Base-by-base conservation (phyloP, 2,329 filamentous ascomycete species). In the Fusarium acutatum region DNA sequence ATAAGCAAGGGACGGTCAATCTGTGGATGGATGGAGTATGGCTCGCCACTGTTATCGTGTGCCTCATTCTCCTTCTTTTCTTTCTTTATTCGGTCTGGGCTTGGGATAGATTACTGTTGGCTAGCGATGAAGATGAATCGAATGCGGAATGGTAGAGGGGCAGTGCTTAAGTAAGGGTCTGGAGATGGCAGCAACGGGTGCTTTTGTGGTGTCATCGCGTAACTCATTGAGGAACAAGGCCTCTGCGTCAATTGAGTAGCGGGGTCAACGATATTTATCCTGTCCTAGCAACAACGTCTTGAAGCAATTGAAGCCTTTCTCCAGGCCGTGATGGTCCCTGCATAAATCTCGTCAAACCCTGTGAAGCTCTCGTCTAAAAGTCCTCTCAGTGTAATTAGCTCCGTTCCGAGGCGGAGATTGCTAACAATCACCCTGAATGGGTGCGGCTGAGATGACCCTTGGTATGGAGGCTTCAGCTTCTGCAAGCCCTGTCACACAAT, bases 261-360 rank as follows among this genome's bases (percentile, higher is more conserved):
- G 24, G 7, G 12, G 13, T 50, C 11, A 6, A n/a, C 5, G 15
- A 7, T 13, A 37, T 37, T 53, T 37, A 53, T 53, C 32, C 7
- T 22, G 4, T 17, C 14, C 18, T 3, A 2, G 7, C 3, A 26
- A 22, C 20, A 12, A n/a, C 10, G 5, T 2, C 5, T 8, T 26
- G 34, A 22, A 13, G 34, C 24, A 53, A 53, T 26, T 28, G 50
- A 18, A 28, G 3, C 17, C 22, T 7, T 10, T 9, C 28, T 6
- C 22, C 32, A 28, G 0, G 3, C 5, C 22, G 7, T 1, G 22
- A 50, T 34, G 17, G 47, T 22, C 24, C 32, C 14, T 28, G 34
- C 34, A 53, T 0, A 22, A n/a, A 28, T 10, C 34, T 13, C 32
- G 26, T 13, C 17, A 24, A 34, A 18, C 2, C 3, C 2, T 15